A percentile compares a stretch with the other conserved stretches of the same genome.
These are phyloP conservation scores for Silene coronaria DNA, from an alignment of 179 eudicot genomes.

Conservation along the genomic window DNA sequence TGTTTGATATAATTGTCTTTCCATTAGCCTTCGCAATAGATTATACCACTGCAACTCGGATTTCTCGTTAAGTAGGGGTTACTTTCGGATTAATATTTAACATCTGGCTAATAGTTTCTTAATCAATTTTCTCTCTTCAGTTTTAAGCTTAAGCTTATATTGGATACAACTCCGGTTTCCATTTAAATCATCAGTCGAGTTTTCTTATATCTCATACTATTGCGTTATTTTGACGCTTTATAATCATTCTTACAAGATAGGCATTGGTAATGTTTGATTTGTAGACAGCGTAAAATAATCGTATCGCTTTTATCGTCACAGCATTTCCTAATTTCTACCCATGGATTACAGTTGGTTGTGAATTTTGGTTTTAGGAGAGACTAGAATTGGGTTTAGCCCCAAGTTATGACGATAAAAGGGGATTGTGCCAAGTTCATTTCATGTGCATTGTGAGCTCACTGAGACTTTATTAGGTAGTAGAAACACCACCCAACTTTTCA, in stretches of 20 bases:
- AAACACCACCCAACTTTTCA: constrained; percentile 10
- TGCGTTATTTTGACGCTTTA: too few relatives aligned
- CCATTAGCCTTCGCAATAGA: not conserved
- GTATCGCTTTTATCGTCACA: too few relatives aligned
- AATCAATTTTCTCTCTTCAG: not conserved
- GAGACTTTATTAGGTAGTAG: constrained; percentile 8
- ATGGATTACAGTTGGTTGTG: not conserved
- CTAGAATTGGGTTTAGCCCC: not conserved
- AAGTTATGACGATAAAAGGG: not conserved
- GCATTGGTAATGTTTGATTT: too few relatives aligned
- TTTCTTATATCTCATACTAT: too few relatives aligned
- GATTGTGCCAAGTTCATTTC: constrained; percentile 3
- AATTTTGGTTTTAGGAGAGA: not conserved
- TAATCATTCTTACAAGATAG: too few relatives aligned
- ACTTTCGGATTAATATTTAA: not conserved
- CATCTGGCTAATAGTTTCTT: not conserved
- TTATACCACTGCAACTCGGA: not conserved
- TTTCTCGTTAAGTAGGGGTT: not conserved
- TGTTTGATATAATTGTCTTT: constrained; percentile 10
- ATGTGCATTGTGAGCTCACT: constrained; percentile 17
- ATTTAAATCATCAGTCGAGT: too few relatives aligned
- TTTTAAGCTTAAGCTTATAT: not conserved
- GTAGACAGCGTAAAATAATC: too few relatives aligned
- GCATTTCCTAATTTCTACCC: too few relatives aligned
- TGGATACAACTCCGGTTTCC: too few relatives aligned